Percentiles rank a stretch among this genome's conserved stretches.
These are phyloP conservation scores for Chlorociboria aeruginascens DNA, from an alignment of 495 filamentous ascomycete genomes.

Conservation along the genomic window DNA sequence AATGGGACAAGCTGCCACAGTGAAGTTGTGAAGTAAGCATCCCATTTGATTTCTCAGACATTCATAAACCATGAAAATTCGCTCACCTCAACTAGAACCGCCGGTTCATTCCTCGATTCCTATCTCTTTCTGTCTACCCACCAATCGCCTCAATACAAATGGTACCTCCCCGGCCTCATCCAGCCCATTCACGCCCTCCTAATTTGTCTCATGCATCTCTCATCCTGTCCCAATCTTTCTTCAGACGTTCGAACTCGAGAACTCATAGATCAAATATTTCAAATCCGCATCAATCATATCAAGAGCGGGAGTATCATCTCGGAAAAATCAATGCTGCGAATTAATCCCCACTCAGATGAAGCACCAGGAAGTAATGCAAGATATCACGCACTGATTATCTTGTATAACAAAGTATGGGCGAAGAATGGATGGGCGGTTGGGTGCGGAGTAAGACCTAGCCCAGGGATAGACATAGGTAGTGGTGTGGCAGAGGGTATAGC, in stretches of 20 bases:
- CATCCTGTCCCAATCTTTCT: not conserved
- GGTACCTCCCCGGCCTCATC: slow-evolving; percentile 2
- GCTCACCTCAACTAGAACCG: not conserved
- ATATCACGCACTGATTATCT: not conserved
- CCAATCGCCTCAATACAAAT: not conserved
- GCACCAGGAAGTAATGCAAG: not conserved
- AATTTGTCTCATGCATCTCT: slow-evolving; percentile 2
- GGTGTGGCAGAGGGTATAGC: not conserved
- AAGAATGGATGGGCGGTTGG: slow-evolving; percentile 1
- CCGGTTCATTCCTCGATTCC: not conserved
- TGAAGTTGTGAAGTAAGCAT: not conserved
- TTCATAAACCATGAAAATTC: not conserved
- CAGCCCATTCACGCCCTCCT: slow-evolving; percentile 1
- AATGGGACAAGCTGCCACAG: slow-evolving; percentile 2
- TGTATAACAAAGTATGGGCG: slow-evolving; percentile 1
- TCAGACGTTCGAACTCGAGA: not conserved
- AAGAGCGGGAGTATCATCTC: not conserved
- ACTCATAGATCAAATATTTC: not conserved
- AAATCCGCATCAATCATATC: not conserved
- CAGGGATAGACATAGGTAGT: not conserved
- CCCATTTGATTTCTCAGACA: not conserved
- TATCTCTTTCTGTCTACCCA: not conserved
- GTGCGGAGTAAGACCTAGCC: not conserved
- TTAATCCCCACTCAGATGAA: not conserved
- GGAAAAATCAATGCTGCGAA: not conserved